Evolutionary conservation across 345 rosid species (phyloP).

Genomic region (Litchi chinensis): DNA sequence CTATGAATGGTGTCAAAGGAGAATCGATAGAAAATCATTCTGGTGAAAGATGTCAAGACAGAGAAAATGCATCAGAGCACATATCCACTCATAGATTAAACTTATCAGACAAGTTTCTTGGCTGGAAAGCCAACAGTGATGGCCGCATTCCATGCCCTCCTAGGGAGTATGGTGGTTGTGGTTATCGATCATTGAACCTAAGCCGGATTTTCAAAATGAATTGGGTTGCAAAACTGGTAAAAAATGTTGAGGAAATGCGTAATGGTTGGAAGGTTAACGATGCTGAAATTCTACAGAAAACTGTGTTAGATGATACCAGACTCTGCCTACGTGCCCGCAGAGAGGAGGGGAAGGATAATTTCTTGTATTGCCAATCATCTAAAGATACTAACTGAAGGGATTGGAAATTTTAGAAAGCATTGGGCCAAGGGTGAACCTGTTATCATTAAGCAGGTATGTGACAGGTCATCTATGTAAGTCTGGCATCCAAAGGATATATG

Average conservation of each 20-base stretch:
- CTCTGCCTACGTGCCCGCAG: conserved; percentile 53
- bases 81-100: conserved; percentile 42
- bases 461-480: conserved; percentile 53
- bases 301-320: conserved; percentile 38
- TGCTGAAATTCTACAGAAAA: conserved; percentile 29
- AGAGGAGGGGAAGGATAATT: conserved; percentile 60
- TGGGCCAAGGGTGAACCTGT: conserved; percentile 81
- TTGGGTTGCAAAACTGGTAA: conserved; percentile 97
- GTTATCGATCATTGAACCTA: conserved; percentile 61
- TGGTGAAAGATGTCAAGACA: conserved; percentile 37
- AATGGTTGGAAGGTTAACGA: conserved; percentile 70
- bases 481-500: conserved; percentile 87
- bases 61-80: conserved; percentile 26
- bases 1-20: conserved; percentile 32
- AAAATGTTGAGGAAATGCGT: conserved; percentile 93
- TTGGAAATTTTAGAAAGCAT: conserved; percentile 67
- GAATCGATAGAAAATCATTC: conserved; percentile 29
- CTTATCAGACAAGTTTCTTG: conserved; percentile 62
- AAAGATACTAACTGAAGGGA: conserved; percentile 59
- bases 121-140: conserved; percentile 83
- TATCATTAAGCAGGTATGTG: conserved; percentile 67
- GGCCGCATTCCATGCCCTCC: conserved; percentile 95
- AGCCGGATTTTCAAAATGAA: conserved; percentile 95
- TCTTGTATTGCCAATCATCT: conserved; percentile 63
- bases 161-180: conserved; percentile 83